Evolutionary conservation across 768 basidiomycete genomes (phyloP).

Genomic region (Neoboletus brunneissimus): DNA sequence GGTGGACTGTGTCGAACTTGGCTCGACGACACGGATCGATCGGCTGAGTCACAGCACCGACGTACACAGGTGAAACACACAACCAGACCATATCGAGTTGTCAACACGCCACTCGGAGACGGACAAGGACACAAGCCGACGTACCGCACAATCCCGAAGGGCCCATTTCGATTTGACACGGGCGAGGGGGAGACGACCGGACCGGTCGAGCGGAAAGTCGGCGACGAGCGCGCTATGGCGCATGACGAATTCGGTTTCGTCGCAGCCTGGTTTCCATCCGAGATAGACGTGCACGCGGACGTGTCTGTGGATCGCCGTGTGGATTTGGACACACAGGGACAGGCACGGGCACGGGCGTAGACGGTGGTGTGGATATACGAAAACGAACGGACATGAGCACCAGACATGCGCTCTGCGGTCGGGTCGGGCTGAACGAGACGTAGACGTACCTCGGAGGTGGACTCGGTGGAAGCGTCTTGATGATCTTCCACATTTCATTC

Average conservation of each 20-base stretch:
- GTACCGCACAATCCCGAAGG: conserved; percentile 23
- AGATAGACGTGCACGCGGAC: conserved; percentile 33
- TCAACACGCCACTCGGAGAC: too few relatives aligned
- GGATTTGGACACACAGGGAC: too few relatives aligned
- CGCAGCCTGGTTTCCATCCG: conserved; percentile 28
- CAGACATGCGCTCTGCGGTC: neutral
- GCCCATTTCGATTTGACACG: conserved; percentile 23
- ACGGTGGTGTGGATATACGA: neutral
- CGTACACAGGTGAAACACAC: too few relatives aligned
- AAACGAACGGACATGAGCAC: neutral
- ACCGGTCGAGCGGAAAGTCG: conserved; percentile 26
- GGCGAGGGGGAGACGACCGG: conserved; percentile 18
- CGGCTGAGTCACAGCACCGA: neutral
- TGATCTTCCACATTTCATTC: conserved; percentile 24
- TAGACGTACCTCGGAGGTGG: conserved; percentile 17
- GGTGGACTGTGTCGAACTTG: conserved; percentile 20
- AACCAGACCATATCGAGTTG: too few relatives aligned
- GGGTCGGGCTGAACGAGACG: neutral
- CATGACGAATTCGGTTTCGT: conserved; percentile 30
- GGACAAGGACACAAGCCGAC: too few relatives aligned
- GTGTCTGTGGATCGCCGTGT: conserved; percentile 13
- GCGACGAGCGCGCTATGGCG: conserved; percentile 25
- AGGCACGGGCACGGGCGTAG: too few relatives aligned
- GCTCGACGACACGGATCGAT: conserved; percentile 24
- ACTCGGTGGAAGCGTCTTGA: conserved; percentile 16